A percentile compares a stretch with the other conserved stretches of the same genome.
Evolutionary conservation across 2,329 filamentous ascomycete genomes (phyloP).

Genomic region (Colletotrichum tofieldiae): DNA sequence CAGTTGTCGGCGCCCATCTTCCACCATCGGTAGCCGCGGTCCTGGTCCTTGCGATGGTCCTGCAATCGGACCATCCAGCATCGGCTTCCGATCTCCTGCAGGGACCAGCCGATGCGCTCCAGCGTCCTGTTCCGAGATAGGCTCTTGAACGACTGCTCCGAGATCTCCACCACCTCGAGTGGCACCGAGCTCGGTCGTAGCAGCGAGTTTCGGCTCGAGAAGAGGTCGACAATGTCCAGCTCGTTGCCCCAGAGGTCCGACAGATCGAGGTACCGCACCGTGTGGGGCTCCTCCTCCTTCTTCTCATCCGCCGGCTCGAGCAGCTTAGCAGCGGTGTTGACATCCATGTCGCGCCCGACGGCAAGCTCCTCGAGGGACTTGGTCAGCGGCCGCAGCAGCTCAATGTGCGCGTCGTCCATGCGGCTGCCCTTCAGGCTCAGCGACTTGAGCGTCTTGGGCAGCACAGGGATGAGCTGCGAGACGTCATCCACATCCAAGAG

Average conservation of each 20-base stretch:
- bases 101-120: slow-evolving; percentile 76
- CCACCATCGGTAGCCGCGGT: slow-evolving; percentile 77
- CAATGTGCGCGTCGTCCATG: slow-evolving; percentile 76
- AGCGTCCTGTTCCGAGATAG: slow-evolving; percentile 76
- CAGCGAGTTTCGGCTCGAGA: slow-evolving; percentile 66
- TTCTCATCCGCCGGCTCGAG: slow-evolving; percentile 66
- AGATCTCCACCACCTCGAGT: slow-evolving; percentile 83
- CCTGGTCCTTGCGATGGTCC: slow-evolving; percentile 57
- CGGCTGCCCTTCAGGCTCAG: slow-evolving; percentile 83
- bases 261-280: slow-evolving; percentile 83
- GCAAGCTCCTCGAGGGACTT: slow-evolving; percentile 85
- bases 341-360: slow-evolving; percentile 77
- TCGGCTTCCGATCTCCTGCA: slow-evolving; percentile 77
- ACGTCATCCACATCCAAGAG: slow-evolving; percentile 78
- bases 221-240: slow-evolving; percentile 71
- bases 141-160: slow-evolving; percentile 76
- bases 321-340: slow-evolving; percentile 77
- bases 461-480: slow-evolving; percentile 73
- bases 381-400: slow-evolving; percentile 74
- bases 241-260: slow-evolving; percentile 78
- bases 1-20: slow-evolving; percentile 89
- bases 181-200: slow-evolving; percentile 75
- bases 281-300: slow-evolving; percentile 63
- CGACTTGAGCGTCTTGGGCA: slow-evolving; percentile 79
- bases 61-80: slow-evolving; percentile 77